Evolutionary conservation across 1,284 basidiomycete genomes (phyloP), one percentile per base, ranked within the genome.

Genomic region (Golubevia sp.): DNA sequence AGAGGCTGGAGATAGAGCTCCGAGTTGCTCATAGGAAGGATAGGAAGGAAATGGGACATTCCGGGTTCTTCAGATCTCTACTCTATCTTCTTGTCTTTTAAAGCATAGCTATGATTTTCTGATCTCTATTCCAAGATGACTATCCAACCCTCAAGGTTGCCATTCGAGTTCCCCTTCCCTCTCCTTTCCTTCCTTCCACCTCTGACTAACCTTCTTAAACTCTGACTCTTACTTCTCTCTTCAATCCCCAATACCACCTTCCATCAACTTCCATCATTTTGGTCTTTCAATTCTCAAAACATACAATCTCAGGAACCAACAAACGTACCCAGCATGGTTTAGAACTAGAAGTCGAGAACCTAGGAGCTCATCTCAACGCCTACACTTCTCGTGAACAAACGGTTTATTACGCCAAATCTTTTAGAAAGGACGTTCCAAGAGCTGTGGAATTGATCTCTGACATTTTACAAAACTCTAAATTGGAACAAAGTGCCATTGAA

Each of bases 351-450:
- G 96, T 99, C 55, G 96, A 99, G 87, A 97, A 97, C 87, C 88
- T 98, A 67, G 97, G 97, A 74, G 94, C 96, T 49, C 96, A 98
- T 85, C 87, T 99, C 67, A 98, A 99, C 85, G 96, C 97, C 61
- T 99, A 98, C 87, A 99, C 96, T 20, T 97, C 95, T 51, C 90
- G 96, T 72, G 96, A 99, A 86, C 96, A 99, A 86, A 99, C 97
- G 30, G 95, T 98, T 70, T 99, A 98, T 88, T 98, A 98, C 85
- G 96, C 96, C 83, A 98, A 98, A 89, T 91, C 92, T 83, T 99
- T 99, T 90, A 89, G 92, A 85, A 92, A 96, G 88, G 97, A 99
- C 84, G 93, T 98, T 21, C 89, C 90, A 34, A 88, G 89, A 65
- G 90, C 93, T 30, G 94, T 99, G 66, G 94, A 97, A 86, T 97